Evolutionary conservation across 345 rosid genomes (phyloP), one percentile per base, ranked within the genome.

Genomic region (Isatis tinctoria): DNA sequence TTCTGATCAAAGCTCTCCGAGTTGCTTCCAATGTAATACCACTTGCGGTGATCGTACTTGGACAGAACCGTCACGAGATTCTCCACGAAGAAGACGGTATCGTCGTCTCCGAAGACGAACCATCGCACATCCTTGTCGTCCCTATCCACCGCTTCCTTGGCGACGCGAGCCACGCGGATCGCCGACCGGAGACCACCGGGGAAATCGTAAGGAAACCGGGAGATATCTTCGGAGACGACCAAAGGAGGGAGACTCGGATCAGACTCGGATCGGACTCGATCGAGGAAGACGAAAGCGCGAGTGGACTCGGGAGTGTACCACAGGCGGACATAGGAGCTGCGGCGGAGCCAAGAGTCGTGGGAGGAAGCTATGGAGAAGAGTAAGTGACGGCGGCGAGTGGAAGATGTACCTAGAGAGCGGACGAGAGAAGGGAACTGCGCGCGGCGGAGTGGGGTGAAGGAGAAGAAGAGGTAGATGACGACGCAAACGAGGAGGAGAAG

Each of bases 91-190:
- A 89, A 91, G 8, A 93, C 83, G 2, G 97, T 93, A 66, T 93
- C 98, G 65, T 93, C 97, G 69, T 93, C 98, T 1, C 98, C 98
- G 27, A 93, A 91, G 17, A 93, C 79, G 64, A 87, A 93, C 97
- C 98, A 93, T 78, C 94, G 66, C 10, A 91, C 89, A 9, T 81
- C 87, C 60, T 80, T 64, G 27, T 78, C 82, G 20, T 81, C 80
- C 0, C 73, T 82, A 40, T 89, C 88, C 22, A 88, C 92, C 3
- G 82, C 86, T 78, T 93, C 98, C 66, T 89, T 88, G 30, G 88
- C 94, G 4, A 91, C 80, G 2, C 93, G 94, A 37, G 94, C 96
- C 48, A 91, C 85, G 26, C 96, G 85, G 52, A 93, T 70, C 18
- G 96, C 96, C 2, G 96, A 91, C 58, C 86, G 83, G 70, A 85